These are phyloP conservation scores for Huntiella bhutanensis DNA, from an alignment of 2,329 filamentous ascomycete species.

Conservation along the genomic window DNA sequence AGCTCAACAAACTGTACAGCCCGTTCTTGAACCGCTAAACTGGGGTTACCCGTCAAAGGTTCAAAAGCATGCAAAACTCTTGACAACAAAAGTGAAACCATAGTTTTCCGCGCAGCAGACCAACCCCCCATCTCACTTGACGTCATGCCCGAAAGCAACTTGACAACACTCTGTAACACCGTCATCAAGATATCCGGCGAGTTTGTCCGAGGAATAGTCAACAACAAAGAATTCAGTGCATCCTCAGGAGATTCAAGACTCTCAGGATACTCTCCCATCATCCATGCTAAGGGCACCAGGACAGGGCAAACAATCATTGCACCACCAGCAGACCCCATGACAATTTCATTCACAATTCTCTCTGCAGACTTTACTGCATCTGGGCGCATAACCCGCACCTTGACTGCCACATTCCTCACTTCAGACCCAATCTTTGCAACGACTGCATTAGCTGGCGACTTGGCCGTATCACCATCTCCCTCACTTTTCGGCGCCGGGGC, in stretches of 20 bases:
- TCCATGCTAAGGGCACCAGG: slow-evolving; percentile 61
- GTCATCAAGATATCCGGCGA: slow-evolving; percentile 52
- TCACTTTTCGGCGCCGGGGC: slow-evolving; percentile 30
- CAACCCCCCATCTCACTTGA: slow-evolving; percentile 46
- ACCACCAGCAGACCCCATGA: slow-evolving; percentile 30
- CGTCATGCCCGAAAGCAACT: slow-evolving; percentile 59
- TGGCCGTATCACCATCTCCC: slow-evolving; percentile 18
- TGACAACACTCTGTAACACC: slow-evolving; percentile 68
- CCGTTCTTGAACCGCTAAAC: slow-evolving; percentile 84
- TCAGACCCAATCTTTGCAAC: slow-evolving; percentile 53
- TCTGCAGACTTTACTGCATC: slow-evolving; percentile 74
- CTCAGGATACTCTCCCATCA: slow-evolving; percentile 74
- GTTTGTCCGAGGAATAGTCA: slow-evolving; percentile 35
- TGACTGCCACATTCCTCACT: slow-evolving; percentile 75
- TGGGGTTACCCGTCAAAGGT: slow-evolving; percentile 59
- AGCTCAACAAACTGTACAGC: slow-evolving; percentile 85
- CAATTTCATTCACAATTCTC: slow-evolving; percentile 44
- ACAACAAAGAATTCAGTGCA: slow-evolving; percentile 54
- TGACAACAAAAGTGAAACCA: slow-evolving; percentile 58
- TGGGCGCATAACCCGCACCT: slow-evolving; percentile 65
- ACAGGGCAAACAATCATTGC: slow-evolving; percentile 44
- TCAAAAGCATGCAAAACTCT: slow-evolving; percentile 70
- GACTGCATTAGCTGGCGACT: slow-evolving; percentile 8
- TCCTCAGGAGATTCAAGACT: slow-evolving; percentile 51
- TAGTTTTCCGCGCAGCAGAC: slow-evolving; percentile 55